Evolutionary conservation across 306 rosid genomes (phyloP).

Genomic region (Ziziphus jujuba): DNA sequence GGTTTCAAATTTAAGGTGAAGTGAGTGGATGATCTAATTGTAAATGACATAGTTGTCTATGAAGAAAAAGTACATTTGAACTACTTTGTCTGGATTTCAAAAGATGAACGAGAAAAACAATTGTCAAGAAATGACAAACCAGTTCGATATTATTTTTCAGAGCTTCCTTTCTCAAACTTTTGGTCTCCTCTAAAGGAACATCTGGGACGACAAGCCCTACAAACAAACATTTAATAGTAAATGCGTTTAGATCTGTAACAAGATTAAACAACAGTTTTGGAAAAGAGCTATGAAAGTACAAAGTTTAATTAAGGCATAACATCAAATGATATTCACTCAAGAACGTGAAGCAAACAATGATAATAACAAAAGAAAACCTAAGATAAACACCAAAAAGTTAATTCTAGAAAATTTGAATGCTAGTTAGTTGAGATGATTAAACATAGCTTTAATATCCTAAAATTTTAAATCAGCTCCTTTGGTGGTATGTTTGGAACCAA

Average conservation of each 20-base stretch:
- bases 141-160: conserved; percentile 68
- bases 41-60: neutral
- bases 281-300: neutral
- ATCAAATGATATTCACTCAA: neutral
- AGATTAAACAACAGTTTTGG: neutral
- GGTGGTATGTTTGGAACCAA: too few species aligned
- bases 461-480: too few species aligned
- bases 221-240: conserved; percentile 7
- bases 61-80: neutral
- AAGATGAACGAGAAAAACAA: conserved; percentile 12
- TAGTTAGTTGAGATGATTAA: too few species aligned
- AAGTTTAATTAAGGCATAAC: neutral
- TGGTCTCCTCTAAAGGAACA: conserved; percentile 88
- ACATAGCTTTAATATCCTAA: too few species aligned
- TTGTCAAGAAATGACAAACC: conserved; percentile 46
- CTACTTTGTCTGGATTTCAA: neutral
- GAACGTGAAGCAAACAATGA: neutral
- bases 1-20: neutral
- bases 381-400: neutral
- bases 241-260: conserved; percentile 8
- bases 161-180: conserved; percentile 68
- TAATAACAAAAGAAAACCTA: neutral
- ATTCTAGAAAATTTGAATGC: neutral
- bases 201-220: conserved; percentile 96
- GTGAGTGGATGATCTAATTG: neutral